Conservation (phyloP, 108 stramenopile species). For the Nitzschia sp. region DNA sequence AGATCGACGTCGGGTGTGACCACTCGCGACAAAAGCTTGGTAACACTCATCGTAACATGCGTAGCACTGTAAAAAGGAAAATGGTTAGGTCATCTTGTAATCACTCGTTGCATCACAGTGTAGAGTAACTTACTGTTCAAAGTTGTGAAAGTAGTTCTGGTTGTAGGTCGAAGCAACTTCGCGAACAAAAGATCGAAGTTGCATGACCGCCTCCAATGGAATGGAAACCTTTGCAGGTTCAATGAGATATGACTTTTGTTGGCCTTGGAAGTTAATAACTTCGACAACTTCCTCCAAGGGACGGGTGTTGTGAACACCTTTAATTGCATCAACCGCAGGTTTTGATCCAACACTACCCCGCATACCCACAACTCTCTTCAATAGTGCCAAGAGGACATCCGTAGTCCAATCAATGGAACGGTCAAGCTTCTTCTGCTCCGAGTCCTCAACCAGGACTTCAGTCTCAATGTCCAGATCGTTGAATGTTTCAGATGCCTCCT, state of each 20-base stretch:
- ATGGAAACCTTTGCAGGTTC: background rate
- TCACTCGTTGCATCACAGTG: background rate
- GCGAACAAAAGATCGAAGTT: constrained; percentile 13
- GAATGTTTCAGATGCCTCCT: background rate
- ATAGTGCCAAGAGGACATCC: constrained; percentile 9
- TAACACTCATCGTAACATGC: constrained; percentile 16
- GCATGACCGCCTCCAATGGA: constrained; percentile 1
- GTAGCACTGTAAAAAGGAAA: background rate
- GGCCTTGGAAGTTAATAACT: background rate
- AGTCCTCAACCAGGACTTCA: background rate
- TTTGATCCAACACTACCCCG: background rate
- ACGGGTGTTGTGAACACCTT: background rate
- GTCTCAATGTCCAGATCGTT: background rate
- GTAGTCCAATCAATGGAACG: constrained; percentile 25
- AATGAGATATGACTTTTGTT: background rate
- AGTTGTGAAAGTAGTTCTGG: constrained; percentile 15
- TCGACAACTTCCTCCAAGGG: background rate
- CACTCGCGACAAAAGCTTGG: constrained; percentile 3
- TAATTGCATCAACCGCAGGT: too few relatives aligned
- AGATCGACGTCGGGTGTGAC: background rate
- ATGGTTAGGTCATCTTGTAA: too few relatives aligned
- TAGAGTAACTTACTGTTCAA: background rate
- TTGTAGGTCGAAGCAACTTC: constrained; percentile 7
- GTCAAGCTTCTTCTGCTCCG: background rate
- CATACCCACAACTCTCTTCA: constrained; percentile 21